Evolutionary conservation across 257 asterid genomes (phyloP).

Genomic region (Osmanthus fragrans): DNA sequence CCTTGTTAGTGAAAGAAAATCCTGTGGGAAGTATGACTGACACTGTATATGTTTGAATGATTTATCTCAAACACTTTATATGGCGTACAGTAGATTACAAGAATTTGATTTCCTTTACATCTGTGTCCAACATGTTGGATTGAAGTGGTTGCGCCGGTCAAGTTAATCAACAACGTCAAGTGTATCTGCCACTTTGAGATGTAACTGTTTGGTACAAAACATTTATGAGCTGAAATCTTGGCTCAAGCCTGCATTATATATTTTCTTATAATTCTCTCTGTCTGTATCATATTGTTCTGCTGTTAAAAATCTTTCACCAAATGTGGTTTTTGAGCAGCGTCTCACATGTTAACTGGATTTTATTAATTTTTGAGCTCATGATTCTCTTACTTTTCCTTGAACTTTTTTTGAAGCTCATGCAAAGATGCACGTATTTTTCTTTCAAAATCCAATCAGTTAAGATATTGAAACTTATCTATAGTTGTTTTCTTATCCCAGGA

Average conservation of each 20-base stretch:
- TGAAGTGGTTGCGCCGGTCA: neutral
- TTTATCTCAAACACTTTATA: neutral
- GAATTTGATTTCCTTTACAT: neutral
- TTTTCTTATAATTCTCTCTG: neutral
- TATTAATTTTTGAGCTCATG: neutral
- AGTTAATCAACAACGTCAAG: neutral
- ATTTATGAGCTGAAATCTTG: neutral
- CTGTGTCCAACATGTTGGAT: neutral
- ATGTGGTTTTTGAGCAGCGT: neutral
- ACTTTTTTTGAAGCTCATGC: conserved; percentile 7
- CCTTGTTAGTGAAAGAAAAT: neutral
- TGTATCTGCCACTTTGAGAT: neutral
- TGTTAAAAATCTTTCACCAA: neutral
- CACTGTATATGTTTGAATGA: neutral
- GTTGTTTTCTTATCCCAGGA: conserved; percentile 50
- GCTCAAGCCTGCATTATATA: neutral
- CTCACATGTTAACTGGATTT: neutral
- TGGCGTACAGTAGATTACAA: neutral
- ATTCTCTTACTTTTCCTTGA: conserved; percentile 1
- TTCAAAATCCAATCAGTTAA: conserved; percentile 7
- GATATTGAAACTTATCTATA: conserved; percentile 8
- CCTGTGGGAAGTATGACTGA: neutral
- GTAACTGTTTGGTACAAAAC: neutral
- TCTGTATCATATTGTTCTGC: neutral
- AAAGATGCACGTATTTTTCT: neutral